phyloP scores from a whole-genome alignment of 805 yeast species.

The Candida coleopterorum region DNA sequence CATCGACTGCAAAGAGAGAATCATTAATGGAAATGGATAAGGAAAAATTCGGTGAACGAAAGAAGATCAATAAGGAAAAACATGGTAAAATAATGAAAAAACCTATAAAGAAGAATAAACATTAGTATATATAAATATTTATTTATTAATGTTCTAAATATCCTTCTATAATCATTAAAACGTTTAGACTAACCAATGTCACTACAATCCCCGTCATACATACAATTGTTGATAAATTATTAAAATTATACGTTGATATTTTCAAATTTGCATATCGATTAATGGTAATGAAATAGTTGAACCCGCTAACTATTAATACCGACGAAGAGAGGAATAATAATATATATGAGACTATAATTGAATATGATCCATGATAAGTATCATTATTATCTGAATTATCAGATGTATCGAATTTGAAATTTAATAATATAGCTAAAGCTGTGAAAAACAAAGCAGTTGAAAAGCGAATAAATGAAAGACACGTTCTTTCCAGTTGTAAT shows the following conservation, averaged over 20 bases:
- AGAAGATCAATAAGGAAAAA: conserved; percentile 46
- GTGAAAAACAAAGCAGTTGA: conserved; percentile 42
- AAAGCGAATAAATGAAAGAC: conserved; percentile 45
- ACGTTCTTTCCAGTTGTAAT: conserved; percentile 50
- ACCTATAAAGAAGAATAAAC: neutral
- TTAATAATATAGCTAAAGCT: conserved; percentile 42
- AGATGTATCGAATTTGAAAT: conserved; percentile 39
- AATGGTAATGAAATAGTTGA: conserved; percentile 43
- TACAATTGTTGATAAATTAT: conserved; percentile 24
- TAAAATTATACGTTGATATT: conserved; percentile 34
- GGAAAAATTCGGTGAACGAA: conserved; percentile 79
- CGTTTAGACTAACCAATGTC: conserved; percentile 31
- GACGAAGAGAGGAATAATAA: conserved; percentile 35
- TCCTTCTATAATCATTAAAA: conserved; percentile 22
- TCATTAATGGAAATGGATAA: conserved; percentile 91
- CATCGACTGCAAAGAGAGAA: conserved; percentile 83
- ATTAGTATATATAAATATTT: neutral
- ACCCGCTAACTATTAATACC: conserved; percentile 32
- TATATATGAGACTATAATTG: conserved; percentile 29
- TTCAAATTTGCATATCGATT: conserved; percentile 38
- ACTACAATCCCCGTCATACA: conserved; percentile 30
- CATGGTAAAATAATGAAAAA: conserved; percentile 9
- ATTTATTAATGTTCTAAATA: conserved; percentile 10
- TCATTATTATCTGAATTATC: conserved; percentile 7
- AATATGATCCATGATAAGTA: conserved; percentile 13